Base-by-base conservation (phyloP, 495 filamentous ascomycete genomes). In the Symbiotaphrina buchneri region DNA sequence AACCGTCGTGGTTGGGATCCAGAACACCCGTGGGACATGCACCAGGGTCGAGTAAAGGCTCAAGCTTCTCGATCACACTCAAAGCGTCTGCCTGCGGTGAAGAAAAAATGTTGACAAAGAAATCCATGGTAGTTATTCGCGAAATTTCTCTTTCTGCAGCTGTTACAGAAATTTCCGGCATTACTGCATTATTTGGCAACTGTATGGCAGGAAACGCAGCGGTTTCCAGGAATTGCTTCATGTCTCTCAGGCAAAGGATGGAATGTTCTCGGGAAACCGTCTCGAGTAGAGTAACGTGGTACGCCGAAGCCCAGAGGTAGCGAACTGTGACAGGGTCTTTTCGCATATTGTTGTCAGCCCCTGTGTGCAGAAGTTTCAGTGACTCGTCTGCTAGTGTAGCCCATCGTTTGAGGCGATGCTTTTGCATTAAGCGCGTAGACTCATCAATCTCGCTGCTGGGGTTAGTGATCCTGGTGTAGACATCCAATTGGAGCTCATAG, bases 41-140 rank as follows among this genome's bases (percentile, higher is more conserved):
- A 28, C 67, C 55, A 7, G 73, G 71, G 33, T 90, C 81, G 1
- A 99, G 61, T 10, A 99, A 71, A 1, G 90, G 87, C 41, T 99
- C 90, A 20, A 99, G 56, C 22, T 68, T 87, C 40, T 93, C 82
- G 40, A 99, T 92, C 3, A 92, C 61, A 6, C 68, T 64, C 3
- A 79, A 60, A 0, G 87, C 74, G 42, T 92, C 69, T 21, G 66
- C 65, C 20, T 64, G 51, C 24, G 70, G 59, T 16, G 62, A 48
- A 31, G 55, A 58, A 39, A 94, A 93, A 0, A 99, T 66, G 18
- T 68, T 74, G 36, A 76, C 58, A 51, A 99, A 95, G 51, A 93
- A 95, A 42, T 92, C 90, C 68, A 87, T 83, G 0, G 83, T 95
- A 10, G 78, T 91, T 10, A 95, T 56, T 44, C 82, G 78, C 27